A percentile compares a stretch with the other conserved stretches of the same genome.
phyloP scores from a whole-genome alignment of 2,329 filamentous ascomycete species.

The Aspergillus quadrilineatus region DNA sequence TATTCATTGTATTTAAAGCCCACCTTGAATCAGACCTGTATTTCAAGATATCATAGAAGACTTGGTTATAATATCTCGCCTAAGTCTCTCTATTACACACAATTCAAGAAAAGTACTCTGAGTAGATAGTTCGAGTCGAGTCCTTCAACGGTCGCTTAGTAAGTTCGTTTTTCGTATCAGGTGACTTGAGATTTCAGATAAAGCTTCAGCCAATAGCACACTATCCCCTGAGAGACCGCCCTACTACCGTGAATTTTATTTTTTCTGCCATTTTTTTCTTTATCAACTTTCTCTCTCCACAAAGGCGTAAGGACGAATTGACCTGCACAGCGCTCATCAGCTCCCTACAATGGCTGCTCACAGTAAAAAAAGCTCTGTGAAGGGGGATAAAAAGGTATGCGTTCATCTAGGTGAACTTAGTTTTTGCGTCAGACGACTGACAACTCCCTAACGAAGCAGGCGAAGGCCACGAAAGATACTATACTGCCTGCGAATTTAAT shows the following conservation, averaged over 20 bases:
- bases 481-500: slow-evolving; percentile 62
- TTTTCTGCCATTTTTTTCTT: slow-evolving; percentile 26
- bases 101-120: no score
- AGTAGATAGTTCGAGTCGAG: no score
- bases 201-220: slow-evolving; percentile 23
- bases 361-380: slow-evolving; percentile 24
- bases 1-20: neutral
- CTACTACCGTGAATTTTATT: slow-evolving; percentile 14
- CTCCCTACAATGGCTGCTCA: slow-evolving; percentile 28
- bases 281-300: slow-evolving; percentile 17
- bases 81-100: neutral
- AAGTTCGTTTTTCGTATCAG: neutral
- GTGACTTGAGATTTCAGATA: slow-evolving; percentile 6
- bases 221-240: slow-evolving; percentile 24
- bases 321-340: neutral
- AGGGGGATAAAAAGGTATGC: slow-evolving; percentile 27
- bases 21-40: neutral
- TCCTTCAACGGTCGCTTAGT: neutral
- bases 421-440: slow-evolving; percentile 7
- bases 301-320: neutral
- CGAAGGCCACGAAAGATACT: slow-evolving; percentile 19
- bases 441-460: slow-evolving; percentile 11
- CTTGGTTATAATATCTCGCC: neutral
- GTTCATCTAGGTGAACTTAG: neutral
- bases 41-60: neutral